Percentiles rank a stretch among this genome's conserved stretches.
Conservation (phyloP, 805 yeast species). For the Kockiozyma suomiensis region DNA sequence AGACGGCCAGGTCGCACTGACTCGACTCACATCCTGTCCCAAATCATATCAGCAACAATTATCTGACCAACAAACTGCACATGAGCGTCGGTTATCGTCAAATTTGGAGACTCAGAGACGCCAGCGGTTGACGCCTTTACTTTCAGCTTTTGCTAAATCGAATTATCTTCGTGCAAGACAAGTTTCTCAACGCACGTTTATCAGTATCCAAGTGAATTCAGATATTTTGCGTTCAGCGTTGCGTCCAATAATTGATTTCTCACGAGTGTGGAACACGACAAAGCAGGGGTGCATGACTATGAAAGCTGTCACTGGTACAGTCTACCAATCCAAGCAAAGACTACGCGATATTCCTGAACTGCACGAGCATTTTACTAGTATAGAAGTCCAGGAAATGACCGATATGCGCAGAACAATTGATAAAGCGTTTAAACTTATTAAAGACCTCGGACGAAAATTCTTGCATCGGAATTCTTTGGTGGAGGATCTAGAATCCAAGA, state of each 20-base stretch:
- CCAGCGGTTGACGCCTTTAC: slow-evolving; percentile 1
- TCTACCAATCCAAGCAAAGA: neutral
- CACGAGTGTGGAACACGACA: neutral
- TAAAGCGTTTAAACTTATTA: neutral
- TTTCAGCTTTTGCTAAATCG: slow-evolving; percentile 3
- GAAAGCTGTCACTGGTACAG: neutral
- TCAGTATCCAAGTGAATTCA: slow-evolving; percentile 1
- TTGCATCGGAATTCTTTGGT: neutral
- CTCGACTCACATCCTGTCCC: neutral
- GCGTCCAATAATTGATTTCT: neutral
- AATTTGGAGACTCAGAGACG: slow-evolving; percentile 4
- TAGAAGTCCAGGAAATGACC: neutral
- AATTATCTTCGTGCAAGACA: slow-evolving; percentile 2
- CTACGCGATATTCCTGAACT: neutral
- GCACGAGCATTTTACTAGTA: neutral
- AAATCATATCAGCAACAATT: neutral
- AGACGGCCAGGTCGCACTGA: slow-evolving; percentile 7
- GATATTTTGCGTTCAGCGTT: neutral
- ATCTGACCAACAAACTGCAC: neutral
- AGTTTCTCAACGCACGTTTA: slow-evolving; percentile 8
- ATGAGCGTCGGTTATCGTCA: neutral
- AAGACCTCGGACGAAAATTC: neutral
- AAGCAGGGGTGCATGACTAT: neutral
- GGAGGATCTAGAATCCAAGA: slow-evolving; percentile 6
- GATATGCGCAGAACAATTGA: neutral